Conservation (phyloP, 495 filamentous ascomycete genomes). For the Peziza echinospora region DNA sequence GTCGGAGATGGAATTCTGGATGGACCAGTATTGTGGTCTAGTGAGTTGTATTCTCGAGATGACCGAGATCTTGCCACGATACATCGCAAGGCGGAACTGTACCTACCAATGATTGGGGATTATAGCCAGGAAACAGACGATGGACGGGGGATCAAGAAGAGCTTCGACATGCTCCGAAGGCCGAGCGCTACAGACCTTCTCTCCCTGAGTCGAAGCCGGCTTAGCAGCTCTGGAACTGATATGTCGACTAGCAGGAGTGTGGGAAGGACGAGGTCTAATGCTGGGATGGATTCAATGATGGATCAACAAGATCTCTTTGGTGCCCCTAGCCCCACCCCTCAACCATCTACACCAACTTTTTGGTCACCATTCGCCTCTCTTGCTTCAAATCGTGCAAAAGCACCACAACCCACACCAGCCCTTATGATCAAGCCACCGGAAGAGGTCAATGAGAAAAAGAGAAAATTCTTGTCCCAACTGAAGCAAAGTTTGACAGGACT, state of each 20-base stretch:
- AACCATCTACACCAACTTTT: constrained; percentile 62
- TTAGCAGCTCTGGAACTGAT: constrained; percentile 12
- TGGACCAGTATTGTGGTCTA: constrained; percentile 79
- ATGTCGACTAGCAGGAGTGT: constrained; percentile 12
- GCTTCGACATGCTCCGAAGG: constrained; percentile 18
- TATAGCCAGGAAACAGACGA: constrained; percentile 28
- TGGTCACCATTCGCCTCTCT: constrained; percentile 65
- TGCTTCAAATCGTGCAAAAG: constrained; percentile 25
- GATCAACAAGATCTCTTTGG: constrained; percentile 54
- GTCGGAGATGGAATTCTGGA: constrained; percentile 72
- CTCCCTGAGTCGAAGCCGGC: constrained; percentile 15
- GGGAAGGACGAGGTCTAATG: constrained; percentile 26
- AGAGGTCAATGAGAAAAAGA: constrained; percentile 28
- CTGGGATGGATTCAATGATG: constrained; percentile 36
- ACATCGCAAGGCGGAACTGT: constrained; percentile 31
- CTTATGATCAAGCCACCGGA: constrained; percentile 14
- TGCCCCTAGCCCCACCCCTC: constrained; percentile 42
- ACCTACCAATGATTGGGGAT: constrained; percentile 25
- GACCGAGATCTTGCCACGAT: constrained; percentile 52
- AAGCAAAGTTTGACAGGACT: constrained; percentile 64
- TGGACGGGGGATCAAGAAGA: constrained; percentile 20
- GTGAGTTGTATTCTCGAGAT: constrained; percentile 66
- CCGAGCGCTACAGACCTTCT: constrained; percentile 19
- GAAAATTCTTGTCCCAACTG: constrained; percentile 49
- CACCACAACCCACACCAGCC: constrained; percentile 15